Base-by-base conservation (phyloP, 1,284 basidiomycete species). In the Xerocomus amazonicus region DNA sequence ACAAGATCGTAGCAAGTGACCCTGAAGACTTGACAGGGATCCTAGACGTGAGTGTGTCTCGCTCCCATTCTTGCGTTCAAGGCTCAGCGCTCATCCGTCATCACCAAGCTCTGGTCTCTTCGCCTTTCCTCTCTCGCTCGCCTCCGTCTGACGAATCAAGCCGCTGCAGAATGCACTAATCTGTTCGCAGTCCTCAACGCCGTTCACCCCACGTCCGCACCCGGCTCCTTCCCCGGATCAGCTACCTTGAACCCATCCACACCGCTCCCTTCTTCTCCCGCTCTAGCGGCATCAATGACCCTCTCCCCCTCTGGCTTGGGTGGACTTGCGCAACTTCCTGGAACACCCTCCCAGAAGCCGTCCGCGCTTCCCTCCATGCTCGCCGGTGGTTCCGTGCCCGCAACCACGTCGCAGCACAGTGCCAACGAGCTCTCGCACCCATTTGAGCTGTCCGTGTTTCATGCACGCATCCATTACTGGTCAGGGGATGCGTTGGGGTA, bases 371-470 rank as follows among this genome's bases (percentile, higher is more conserved):
- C 62, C 19, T 23, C 19, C 19, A 23, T 4, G 19, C 19, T 23
- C 19, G 19, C 19, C 19, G 19, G 19, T 23, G 19, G 19, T 23
- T 23, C 19, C 19, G 19, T 23, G 19, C 19, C 19, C 19, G 19
- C 19, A 4, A 23, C 19, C 1, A 5, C 46, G 17, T 19, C 42
- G 6, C 50, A 37, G 17, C 53, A 49, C 13, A 31, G 35, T 17
- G 7, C 50, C 9, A 79, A 82, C 58, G 80, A 82, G 28, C 71
- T 77, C 43, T 49, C 83, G 47, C 72, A 91, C 39, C 89, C 88
- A 6, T 92, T 91, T 61, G 90, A 91, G 65, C 75, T 92, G 53
- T 84, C 86, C 60, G 83, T 92, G 45, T 80, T 90, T 67, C 71
- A 81, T 36, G 79, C 85, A 7, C 76, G 85, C 6, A 67, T 84